Evolutionary conservation across 495 filamentous ascomycete species (phyloP).

Genomic region (Glonium stellatum): DNA sequence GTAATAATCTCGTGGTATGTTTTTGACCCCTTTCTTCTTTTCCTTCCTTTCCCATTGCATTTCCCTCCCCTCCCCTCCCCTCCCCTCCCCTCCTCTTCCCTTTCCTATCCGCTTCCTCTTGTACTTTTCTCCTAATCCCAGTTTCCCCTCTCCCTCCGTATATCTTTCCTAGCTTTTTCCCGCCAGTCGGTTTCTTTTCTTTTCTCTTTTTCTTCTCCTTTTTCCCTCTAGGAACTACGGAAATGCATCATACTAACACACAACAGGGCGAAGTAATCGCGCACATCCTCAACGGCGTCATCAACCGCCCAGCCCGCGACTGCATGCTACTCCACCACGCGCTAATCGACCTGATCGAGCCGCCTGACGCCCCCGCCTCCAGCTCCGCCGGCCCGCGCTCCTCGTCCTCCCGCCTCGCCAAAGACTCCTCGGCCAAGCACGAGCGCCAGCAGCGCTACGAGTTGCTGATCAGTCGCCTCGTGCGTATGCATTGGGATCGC

Average conservation of each 20-base stretch:
- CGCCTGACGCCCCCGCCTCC: constrained; percentile 6
- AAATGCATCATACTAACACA: too few relatives aligned
- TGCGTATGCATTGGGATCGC: constrained; percentile 39
- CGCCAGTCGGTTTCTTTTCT: too few relatives aligned
- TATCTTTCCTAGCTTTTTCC: too few relatives aligned
- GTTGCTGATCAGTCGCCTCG: constrained; percentile 36
- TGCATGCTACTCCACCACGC: constrained; percentile 92
- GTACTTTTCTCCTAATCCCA: too few relatives aligned
- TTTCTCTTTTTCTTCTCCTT: too few relatives aligned
- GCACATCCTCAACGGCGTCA: constrained; percentile 92
- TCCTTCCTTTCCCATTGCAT: too few relatives aligned
- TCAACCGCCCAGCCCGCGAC: constrained; percentile 91
- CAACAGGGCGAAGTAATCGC: constrained; percentile 87
- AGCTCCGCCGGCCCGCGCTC: background rate
- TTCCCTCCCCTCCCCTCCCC: too few relatives aligned
- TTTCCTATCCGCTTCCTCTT: too few relatives aligned
- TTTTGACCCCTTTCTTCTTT: too few relatives aligned
- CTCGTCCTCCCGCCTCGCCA: constrained; percentile 23
- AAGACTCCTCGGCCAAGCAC: constrained; percentile 16
- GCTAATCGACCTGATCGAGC: constrained; percentile 46
- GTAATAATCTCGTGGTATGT: constrained; percentile 80
- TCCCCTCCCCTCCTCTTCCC: too few relatives aligned
- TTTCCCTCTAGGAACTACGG: too few relatives aligned
- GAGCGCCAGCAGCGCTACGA: constrained; percentile 34
- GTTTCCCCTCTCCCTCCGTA: too few relatives aligned